Evolutionary conservation across 495 filamentous ascomycete genomes (phyloP).

Genomic region (Letharia lupina): DNA sequence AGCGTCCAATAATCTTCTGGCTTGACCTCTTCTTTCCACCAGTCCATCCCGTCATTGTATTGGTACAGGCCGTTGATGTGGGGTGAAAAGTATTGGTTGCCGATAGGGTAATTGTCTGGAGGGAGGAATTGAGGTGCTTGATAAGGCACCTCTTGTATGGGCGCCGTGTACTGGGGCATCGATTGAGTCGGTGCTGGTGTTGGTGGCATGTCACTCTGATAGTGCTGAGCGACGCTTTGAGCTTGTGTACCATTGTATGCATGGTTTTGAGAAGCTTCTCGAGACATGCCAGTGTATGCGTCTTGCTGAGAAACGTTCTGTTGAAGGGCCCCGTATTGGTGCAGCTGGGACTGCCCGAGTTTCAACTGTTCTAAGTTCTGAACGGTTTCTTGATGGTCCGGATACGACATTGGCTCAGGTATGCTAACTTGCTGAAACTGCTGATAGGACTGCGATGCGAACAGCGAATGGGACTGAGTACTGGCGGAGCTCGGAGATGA

Average conservation of each 20-base stretch:
- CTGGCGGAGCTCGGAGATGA: slow-evolving; percentile 9
- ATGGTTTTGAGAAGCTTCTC: slow-evolving; percentile 14
- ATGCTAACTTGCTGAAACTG: slow-evolving; percentile 4
- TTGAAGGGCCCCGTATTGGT: slow-evolving; percentile 2
- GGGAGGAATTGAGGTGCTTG: slow-evolving; percentile 12
- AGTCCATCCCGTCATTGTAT: neutral
- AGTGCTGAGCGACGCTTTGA: slow-evolving; percentile 12
- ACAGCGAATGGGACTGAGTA: slow-evolving; percentile 11
- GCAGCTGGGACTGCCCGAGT: slow-evolving; percentile 10
- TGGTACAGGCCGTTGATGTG: slow-evolving; percentile 1
- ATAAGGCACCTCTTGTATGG: slow-evolving; percentile 9
- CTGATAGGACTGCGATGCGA: slow-evolving; percentile 6
- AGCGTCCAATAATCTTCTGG: slow-evolving; percentile 7
- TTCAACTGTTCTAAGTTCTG: neutral
- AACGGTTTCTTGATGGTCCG: neutral
- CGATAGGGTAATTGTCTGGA: slow-evolving; percentile 6
- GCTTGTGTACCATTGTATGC: slow-evolving; percentile 8
- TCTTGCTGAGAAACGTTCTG: slow-evolving; percentile 8
- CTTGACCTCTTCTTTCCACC: slow-evolving; percentile 15
- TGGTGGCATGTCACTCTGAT: slow-evolving; percentile 12
- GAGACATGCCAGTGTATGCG: slow-evolving; percentile 11
- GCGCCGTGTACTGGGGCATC: slow-evolving; percentile 12
- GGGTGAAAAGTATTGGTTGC: slow-evolving; percentile 1
- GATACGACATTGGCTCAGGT: slow-evolving; percentile 13
- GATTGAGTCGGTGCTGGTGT: slow-evolving; percentile 15